Evolutionary conservation across 2,329 filamentous ascomycete species (phyloP).

Genomic region (Parastagonospora nodorum): DNA sequence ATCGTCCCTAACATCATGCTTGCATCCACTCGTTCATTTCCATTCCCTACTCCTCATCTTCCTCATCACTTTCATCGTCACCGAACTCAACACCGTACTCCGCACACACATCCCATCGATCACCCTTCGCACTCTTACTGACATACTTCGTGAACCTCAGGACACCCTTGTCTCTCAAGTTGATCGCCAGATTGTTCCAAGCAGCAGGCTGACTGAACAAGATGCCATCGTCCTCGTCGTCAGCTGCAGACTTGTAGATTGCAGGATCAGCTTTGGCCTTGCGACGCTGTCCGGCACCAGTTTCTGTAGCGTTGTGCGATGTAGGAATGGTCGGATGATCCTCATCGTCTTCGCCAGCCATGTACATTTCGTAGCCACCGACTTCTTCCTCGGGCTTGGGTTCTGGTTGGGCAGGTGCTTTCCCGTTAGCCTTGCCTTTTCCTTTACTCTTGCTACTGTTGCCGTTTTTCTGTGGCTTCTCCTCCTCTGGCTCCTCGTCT

Average conservation of each 20-base stretch:
- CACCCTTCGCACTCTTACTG: constrained; percentile 77
- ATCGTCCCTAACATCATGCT: not conserved
- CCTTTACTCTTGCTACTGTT: constrained; percentile 13
- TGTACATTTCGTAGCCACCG: constrained; percentile 87
- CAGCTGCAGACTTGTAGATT: constrained; percentile 67
- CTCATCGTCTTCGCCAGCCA: constrained; percentile 81
- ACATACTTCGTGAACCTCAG: constrained; percentile 98
- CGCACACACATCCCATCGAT: constrained; percentile 89
- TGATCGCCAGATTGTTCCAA: constrained; percentile 93
- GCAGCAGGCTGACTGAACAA: constrained; percentile 70
- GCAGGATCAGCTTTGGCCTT: constrained; percentile 70
- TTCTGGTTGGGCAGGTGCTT: constrained; percentile 21
- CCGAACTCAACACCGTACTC: constrained; percentile 72
- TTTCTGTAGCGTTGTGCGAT: constrained; percentile 38
- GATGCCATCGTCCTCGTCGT: constrained; percentile 75
- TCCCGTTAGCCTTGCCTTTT: constrained; percentile 34
- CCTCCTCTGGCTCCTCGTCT: constrained; percentile 58
- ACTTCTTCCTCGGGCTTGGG: constrained; percentile 59
- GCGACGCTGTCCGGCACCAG: constrained; percentile 55
- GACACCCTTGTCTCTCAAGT: constrained; percentile 82
- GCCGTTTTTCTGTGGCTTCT: constrained; percentile 49
- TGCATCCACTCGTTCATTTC: not conserved
- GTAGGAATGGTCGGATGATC: constrained; percentile 52
- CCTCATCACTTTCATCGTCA: constrained; percentile 53
- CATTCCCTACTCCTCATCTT: constrained; percentile 8